phyloP scores from a whole-genome alignment of 495 filamentous ascomycete genomes.

The Penicillium odoratum region DNA sequence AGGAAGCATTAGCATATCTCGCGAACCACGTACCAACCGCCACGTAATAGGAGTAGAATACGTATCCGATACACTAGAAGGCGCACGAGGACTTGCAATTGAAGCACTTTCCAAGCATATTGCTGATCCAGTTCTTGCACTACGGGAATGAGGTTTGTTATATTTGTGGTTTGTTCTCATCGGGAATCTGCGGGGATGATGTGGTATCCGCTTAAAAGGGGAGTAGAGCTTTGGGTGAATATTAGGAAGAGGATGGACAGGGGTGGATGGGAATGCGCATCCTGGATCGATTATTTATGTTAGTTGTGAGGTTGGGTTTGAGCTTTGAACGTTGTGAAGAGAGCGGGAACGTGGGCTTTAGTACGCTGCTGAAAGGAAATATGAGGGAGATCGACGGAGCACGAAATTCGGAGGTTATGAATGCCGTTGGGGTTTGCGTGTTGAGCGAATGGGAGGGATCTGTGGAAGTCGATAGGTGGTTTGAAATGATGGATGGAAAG shows the following conservation, averaged over 20 bases:
- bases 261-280: slow-evolving; percentile 47
- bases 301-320: slow-evolving; percentile 43
- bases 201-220: slow-evolving; percentile 25
- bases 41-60: slow-evolving; percentile 49
- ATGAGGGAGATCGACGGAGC: slow-evolving; percentile 51
- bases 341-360: not conserved
- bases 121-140: slow-evolving; percentile 40
- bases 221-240: slow-evolving; percentile 40
- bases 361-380: not conserved
- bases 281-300: slow-evolving; percentile 48
- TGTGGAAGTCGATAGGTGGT: slow-evolving; percentile 51
- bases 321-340: not conserved
- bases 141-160: slow-evolving; percentile 54
- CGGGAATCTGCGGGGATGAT: slow-evolving; percentile 38
- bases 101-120: slow-evolving; percentile 52
- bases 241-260: slow-evolving; percentile 34
- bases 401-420: not conserved
- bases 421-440: not conserved
- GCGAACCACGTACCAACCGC: slow-evolving; percentile 45
- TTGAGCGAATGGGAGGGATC: slow-evolving; percentile 27
- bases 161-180: slow-evolving; percentile 53
- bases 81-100: slow-evolving; percentile 38
- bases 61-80: slow-evolving; percentile 38
- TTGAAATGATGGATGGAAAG: slow-evolving; percentile 52
- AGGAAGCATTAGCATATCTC: slow-evolving; percentile 56